These are phyloP conservation scores for Fusarium paranaense DNA, from an alignment of 2,329 filamentous ascomycete species.

Conservation along the genomic window DNA sequence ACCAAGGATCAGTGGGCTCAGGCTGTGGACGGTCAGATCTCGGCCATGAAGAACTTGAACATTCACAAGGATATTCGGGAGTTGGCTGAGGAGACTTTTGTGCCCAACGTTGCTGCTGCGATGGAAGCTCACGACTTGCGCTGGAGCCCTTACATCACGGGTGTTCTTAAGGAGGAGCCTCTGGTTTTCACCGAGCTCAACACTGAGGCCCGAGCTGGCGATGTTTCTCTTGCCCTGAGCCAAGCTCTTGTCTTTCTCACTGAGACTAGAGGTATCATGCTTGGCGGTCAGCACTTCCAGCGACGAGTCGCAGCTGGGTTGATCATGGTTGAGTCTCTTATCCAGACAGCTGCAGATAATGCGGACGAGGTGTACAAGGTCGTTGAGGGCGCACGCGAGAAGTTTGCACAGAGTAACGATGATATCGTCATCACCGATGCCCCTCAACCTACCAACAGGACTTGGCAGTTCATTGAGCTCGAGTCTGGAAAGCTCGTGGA, in stretches of 20 bases:
- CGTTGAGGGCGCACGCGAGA: constrained; percentile 37
- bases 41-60: constrained; percentile 45
- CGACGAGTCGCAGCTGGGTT: constrained; percentile 45
- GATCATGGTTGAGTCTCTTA: constrained; percentile 39
- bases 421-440: constrained; percentile 44
- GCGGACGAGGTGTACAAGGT: constrained; percentile 31
- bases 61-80: constrained; percentile 45
- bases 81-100: constrained; percentile 35
- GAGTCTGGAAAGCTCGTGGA: constrained; percentile 40
- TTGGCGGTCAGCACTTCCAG: constrained; percentile 49
- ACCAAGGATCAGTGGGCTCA: constrained; percentile 39
- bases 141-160: constrained; percentile 45
- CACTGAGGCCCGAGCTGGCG: constrained; percentile 39
- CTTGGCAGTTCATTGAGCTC: constrained; percentile 44
- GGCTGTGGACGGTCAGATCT: constrained; percentile 43
- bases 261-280: constrained; percentile 45
- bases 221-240: constrained; percentile 41
- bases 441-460: constrained; percentile 34
- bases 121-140: constrained; percentile 40
- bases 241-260: constrained; percentile 44
- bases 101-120: constrained; percentile 30
- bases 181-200: constrained; percentile 43
- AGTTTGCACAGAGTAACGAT: constrained; percentile 37
- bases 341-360: constrained; percentile 43
- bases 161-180: constrained; percentile 17